Evolutionary conservation across 441 rosid genomes (phyloP).

Genomic region (Gossypium trilobum): DNA sequence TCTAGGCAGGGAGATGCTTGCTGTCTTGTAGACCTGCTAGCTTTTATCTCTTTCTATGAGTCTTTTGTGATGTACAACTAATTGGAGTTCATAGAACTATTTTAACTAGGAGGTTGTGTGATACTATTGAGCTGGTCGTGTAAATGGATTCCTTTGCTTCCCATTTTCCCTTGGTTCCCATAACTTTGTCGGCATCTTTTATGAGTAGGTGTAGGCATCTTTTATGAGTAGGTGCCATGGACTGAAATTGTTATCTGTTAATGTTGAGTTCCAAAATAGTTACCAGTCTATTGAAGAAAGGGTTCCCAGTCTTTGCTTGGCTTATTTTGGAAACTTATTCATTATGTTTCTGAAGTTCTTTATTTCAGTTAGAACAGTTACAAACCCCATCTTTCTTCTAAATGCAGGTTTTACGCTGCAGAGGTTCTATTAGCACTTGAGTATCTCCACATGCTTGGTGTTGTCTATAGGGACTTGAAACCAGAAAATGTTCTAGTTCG

Average conservation of each 20-base stretch:
- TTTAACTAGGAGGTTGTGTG: not conserved
- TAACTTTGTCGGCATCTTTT: not conserved
- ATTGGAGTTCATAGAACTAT: not conserved
- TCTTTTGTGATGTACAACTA: not conserved
- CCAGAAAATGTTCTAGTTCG: slow-evolving; percentile 95
- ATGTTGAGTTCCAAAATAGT: not conserved
- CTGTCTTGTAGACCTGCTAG: not conserved
- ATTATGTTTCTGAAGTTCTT: too few species aligned
- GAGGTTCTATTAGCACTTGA: slow-evolving; percentile 88
- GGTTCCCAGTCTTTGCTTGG: not conserved
- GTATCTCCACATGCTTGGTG: slow-evolving; percentile 97
- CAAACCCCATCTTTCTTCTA: slow-evolving; percentile 4
- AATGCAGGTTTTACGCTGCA: slow-evolving; percentile 75
- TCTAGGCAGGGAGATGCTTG: not conserved
- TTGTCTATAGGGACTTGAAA: slow-evolving; percentile 89
- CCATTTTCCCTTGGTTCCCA: not conserved
- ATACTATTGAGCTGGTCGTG: not conserved
- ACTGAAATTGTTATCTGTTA: not conserved
- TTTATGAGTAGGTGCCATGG: not conserved
- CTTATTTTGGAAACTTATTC: too few species aligned
- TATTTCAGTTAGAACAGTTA: not conserved
- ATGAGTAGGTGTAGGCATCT: not conserved
- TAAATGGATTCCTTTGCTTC: not conserved
- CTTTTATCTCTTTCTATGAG: not conserved
- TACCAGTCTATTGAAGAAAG: not conserved